Evolutionary conservation across 2,329 filamentous ascomycete species (phyloP), one percentile per base, ranked within the genome.

Genomic region (Talaromyces marneffei): DNA sequence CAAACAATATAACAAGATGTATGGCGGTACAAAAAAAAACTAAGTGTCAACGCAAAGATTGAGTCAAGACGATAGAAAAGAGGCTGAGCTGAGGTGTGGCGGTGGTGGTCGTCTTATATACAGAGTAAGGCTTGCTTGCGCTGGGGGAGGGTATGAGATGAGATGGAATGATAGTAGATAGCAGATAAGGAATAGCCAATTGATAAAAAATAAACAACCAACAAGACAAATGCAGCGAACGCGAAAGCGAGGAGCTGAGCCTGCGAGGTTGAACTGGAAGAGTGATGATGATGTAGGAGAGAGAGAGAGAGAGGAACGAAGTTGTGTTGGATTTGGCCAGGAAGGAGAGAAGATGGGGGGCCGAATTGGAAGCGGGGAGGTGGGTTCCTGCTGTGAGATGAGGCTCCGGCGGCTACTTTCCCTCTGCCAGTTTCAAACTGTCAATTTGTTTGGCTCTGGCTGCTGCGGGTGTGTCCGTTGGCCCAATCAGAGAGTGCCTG

Each of bases 61-160:
- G 14, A 55, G 33, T 25, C 33, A 25, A 42, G 25, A 42, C 9
- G 25, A 35, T 8, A 33, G 39, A 42, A 37, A 33, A 44, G 44
- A 59, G 57, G 57, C 57, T 59, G 57, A 53, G 57, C 46, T 33
- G 44, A 53, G 31, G 46, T 59, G 57, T 59, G 57, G 57, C 57
- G 57, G 57, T 59, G 57, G 57, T 59, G 57, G 46, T 23, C 57
- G 18, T n/a, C 29, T 53, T 33, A 59, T 59, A 42, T 42, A n/a
- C n/a, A n/a, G n/a, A n/a, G n/a, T n/a, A 42, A 53, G 57, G 18
- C 31, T 55, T 20, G 33, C 48, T 33, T 18, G 12, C 31, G 20
- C 29, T 12, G n/a, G 33, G 33, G 12, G 52, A 37, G 6, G 2
- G 29, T 23, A 48, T 48, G 5, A 37, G 31, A 31, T 39, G 18